Conservation (phyloP, 2,329 filamentous ascomycete genomes). For the Claviceps quebecensis region DNA sequence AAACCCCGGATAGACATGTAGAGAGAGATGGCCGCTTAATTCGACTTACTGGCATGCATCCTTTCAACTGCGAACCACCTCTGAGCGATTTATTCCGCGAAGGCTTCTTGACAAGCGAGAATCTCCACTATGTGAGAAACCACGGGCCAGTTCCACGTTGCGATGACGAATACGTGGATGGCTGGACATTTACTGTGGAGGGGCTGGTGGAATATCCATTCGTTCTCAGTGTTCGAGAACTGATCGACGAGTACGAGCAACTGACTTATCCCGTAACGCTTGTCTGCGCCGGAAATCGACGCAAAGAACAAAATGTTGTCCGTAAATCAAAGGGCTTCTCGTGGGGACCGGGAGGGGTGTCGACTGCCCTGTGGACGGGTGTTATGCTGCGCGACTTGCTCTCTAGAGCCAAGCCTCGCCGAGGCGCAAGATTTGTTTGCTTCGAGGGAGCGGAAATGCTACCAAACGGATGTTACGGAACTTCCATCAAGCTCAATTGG, state of each 20-base stretch:
- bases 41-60: slow-evolving; percentile 74
- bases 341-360: slow-evolving; percentile 79
- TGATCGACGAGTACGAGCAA: slow-evolving; percentile 63
- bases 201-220: slow-evolving; percentile 71
- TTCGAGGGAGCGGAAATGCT: slow-evolving; percentile 84
- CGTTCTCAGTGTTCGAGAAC: slow-evolving; percentile 54
- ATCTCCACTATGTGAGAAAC: slow-evolving; percentile 85
- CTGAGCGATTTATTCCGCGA: slow-evolving; percentile 61
- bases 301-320: slow-evolving; percentile 86
- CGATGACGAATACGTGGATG: slow-evolving; percentile 53
- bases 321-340: slow-evolving; percentile 89
- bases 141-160: slow-evolving; percentile 74
- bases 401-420: slow-evolving; percentile 49
- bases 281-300: slow-evolving; percentile 80
- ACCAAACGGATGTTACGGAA: slow-evolving; percentile 81
- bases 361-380: slow-evolving; percentile 79
- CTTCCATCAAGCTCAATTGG: slow-evolving; percentile 79
- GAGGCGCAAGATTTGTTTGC: slow-evolving; percentile 67
- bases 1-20: slow-evolving; percentile 74
- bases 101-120: slow-evolving; percentile 75
- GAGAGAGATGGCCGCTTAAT: slow-evolving; percentile 69
- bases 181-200: slow-evolving; percentile 75
- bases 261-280: slow-evolving; percentile 77
- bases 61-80: slow-evolving; percentile 82
- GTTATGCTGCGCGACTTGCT: slow-evolving; percentile 62